phyloP scores from a whole-genome alignment of 306 rosid species.

The Corylus avellana region DNA sequence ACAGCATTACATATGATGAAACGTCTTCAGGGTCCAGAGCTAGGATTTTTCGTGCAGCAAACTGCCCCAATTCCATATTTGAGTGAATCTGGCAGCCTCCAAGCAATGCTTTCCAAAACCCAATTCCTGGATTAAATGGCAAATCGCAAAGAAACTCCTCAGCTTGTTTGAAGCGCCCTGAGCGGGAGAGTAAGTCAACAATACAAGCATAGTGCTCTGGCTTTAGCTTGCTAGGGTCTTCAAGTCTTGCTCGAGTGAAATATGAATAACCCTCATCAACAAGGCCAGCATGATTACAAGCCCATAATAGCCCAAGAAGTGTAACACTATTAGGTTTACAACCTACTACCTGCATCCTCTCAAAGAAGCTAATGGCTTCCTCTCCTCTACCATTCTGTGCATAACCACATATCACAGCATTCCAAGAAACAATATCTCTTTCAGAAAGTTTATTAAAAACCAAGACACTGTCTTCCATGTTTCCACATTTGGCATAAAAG shows the following conservation, averaged over 20 bases:
- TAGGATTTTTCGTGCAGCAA: constrained; percentile 64
- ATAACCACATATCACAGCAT: constrained; percentile 82
- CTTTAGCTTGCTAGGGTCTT: constrained; percentile 51
- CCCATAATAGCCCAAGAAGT: constrained; percentile 79
- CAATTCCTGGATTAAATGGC: constrained; percentile 79
- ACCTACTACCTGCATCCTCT: constrained; percentile 52
- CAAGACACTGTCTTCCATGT: constrained; percentile 72
- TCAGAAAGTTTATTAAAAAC: constrained; percentile 50
- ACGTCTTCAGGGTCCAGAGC: constrained; percentile 80
- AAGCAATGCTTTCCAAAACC: constrained; percentile 94
- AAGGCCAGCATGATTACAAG: constrained; percentile 90
- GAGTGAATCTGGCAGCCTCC: constrained; percentile 92
- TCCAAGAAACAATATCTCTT: constrained; percentile 79
- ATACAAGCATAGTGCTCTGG: constrained; percentile 92
- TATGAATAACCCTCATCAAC: constrained; percentile 66
- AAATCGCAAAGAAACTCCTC: constrained; percentile 51
- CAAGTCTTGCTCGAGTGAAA: constrained; percentile 54
- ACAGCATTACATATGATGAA: constrained; percentile 84
- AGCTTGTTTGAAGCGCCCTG: constrained; percentile 68
- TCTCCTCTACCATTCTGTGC: constrained; percentile 86
- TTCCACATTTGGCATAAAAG: constrained; percentile 85
- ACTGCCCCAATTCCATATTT: constrained; percentile 64
- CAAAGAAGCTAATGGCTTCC: constrained; percentile 69
- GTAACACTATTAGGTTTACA: constrained; percentile 62
- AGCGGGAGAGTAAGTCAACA: constrained; percentile 82